A percentile compares a stretch with the other conserved stretches of the same genome.
phyloP scores from a whole-genome alignment of 257 asterid species.

The Solanum microdontum region DNA sequence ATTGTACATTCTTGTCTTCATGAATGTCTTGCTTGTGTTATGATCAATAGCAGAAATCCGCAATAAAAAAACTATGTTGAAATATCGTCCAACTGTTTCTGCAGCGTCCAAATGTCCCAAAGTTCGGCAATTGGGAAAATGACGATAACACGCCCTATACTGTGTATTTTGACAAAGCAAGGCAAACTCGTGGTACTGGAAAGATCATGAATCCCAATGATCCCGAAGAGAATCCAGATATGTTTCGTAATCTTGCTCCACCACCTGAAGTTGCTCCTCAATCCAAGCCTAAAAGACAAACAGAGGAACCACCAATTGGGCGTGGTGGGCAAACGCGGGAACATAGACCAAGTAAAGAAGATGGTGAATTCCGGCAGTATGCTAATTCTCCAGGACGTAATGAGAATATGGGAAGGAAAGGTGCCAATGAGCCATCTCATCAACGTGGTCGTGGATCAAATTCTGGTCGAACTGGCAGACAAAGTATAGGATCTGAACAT shows the following conservation, averaged over 20 bases:
- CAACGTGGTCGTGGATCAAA: conserved; percentile 19
- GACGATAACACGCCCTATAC: conserved; percentile 63
- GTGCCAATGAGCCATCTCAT: conserved; percentile 18
- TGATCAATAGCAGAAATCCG: neutral
- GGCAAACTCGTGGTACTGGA: conserved; percentile 49
- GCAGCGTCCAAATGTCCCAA: conserved; percentile 60
- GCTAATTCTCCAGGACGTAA: conserved; percentile 27
- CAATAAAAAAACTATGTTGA: neutral
- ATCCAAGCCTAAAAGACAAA: conserved; percentile 7
- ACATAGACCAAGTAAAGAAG: conserved; percentile 27
- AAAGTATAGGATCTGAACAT: conserved; percentile 50
- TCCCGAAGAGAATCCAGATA: conserved; percentile 53
- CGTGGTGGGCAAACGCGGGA: conserved; percentile 29
- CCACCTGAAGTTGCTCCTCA: conserved; percentile 18
- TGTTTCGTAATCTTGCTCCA: conserved; percentile 25
- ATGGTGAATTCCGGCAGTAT: conserved; percentile 24
- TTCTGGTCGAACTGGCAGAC: conserved; percentile 26
- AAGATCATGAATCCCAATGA: conserved; percentile 72
- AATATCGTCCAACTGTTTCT: neutral
- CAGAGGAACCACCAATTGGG: conserved; percentile 26
- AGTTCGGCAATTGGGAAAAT: conserved; percentile 77
- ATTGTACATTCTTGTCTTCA: neutral
- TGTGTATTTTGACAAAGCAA: conserved; percentile 57
- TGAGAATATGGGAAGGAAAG: conserved; percentile 24
- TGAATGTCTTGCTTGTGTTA: neutral